Evolutionary conservation across 2,329 filamentous ascomycete genomes (phyloP).

Genomic region (Ceratocystis alfenasii): DNA sequence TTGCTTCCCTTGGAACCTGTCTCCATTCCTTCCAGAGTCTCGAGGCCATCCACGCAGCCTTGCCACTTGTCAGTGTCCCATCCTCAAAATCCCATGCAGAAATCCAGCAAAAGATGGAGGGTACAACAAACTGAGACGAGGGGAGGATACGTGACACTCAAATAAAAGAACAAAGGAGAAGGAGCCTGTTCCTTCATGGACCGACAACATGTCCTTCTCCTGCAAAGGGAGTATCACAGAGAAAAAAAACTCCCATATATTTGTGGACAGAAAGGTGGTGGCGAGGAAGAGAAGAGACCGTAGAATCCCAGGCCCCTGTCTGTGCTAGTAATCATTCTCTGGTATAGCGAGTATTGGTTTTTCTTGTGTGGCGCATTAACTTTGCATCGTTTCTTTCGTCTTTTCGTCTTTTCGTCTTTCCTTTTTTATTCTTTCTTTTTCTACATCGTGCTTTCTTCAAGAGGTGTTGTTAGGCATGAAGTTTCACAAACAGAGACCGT

Average conservation of each 20-base stretch:
- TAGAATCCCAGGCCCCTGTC: too few species aligned
- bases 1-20: conserved; percentile 2
- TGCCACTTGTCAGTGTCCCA: conserved; percentile 5
- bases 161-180: neutral
- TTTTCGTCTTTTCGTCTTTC: neutral
- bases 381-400: neutral
- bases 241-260: neutral
- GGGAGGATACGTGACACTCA: neutral
- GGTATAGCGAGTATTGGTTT: too few species aligned
- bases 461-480: neutral
- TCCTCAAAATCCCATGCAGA: conserved; percentile 9
- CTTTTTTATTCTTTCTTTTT: neutral
- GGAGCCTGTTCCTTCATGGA: neutral
- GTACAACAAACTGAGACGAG: neutral
- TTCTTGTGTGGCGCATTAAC: too few species aligned
- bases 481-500: neutral
- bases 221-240: neutral
- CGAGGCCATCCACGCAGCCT: neutral
- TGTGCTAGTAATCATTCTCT: too few species aligned
- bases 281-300: too few species aligned
- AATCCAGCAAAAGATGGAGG: neutral
- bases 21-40: neutral
- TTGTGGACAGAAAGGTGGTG: too few species aligned
- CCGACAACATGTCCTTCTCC: neutral
- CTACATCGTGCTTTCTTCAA: neutral